phyloP scores from a whole-genome alignment of 2,329 filamentous ascomycete species.

The Fusarium citri region DNA sequence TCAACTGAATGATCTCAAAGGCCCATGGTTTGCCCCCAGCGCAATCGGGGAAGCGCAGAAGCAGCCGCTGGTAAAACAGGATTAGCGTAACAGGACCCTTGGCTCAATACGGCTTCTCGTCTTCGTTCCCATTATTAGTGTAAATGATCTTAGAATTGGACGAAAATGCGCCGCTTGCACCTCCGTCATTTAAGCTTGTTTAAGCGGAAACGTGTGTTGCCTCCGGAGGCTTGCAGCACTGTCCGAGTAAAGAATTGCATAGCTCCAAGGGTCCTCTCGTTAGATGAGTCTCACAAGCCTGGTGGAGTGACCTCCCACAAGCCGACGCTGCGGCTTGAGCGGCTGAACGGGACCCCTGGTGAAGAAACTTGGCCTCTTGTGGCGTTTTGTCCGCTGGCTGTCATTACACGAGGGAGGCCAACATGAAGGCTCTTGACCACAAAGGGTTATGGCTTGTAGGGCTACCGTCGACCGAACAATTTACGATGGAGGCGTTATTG shows the following conservation, averaged over 20 bases:
- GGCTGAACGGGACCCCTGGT: slow-evolving; percentile 24
- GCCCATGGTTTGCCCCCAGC: neutral
- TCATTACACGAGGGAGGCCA: slow-evolving; percentile 17
- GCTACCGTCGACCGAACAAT: slow-evolving; percentile 12
- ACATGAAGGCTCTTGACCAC: slow-evolving; percentile 24
- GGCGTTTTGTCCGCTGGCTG: slow-evolving; percentile 11
- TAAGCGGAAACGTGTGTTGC: slow-evolving; percentile 9
- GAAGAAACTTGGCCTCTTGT: slow-evolving; percentile 9
- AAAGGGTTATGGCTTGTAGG: slow-evolving; percentile 28
- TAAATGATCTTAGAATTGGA: neutral
- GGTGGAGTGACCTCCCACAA: slow-evolving; percentile 25
- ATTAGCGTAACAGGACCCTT: neutral
- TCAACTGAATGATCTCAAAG: neutral
- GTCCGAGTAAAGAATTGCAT: neutral
- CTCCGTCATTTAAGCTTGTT: slow-evolving; percentile 37
- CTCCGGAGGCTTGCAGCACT: slow-evolving; percentile 8
- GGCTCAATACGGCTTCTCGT: neutral
- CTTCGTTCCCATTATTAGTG: neutral
- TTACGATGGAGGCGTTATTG: slow-evolving; percentile 9
- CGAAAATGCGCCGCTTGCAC: slow-evolving; percentile 4
- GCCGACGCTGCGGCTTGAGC: slow-evolving; percentile 17
- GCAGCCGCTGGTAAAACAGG: neutral
- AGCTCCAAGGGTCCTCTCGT: neutral
- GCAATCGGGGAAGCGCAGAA: neutral
- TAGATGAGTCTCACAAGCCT: neutral